Evolutionary conservation across 192 early-diverging fungal genomes (phyloP).

Genomic region (Backusella australiensis): DNA sequence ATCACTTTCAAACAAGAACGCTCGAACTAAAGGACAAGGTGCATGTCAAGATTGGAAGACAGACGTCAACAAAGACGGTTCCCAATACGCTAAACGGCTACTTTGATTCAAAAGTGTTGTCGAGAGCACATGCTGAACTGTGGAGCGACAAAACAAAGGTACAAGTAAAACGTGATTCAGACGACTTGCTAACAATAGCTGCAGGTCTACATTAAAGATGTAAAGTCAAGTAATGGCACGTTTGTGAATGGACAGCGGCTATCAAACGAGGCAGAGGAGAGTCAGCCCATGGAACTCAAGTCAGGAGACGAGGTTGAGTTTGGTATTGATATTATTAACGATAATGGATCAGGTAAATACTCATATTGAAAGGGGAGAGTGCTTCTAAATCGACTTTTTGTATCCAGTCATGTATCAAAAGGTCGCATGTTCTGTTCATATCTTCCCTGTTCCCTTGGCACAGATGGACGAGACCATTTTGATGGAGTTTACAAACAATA

Average conservation of each 20-base stretch:
- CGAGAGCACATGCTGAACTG: constrained; percentile 73
- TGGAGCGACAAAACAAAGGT: constrained; percentile 66
- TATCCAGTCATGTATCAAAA: constrained; percentile 34
- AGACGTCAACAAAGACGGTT: constrained; percentile 57
- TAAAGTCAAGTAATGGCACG: constrained; percentile 79
- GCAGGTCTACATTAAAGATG: constrained; percentile 70
- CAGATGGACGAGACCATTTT: constrained; percentile 18
- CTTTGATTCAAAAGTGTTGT: constrained; percentile 84
- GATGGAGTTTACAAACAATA: constrained; percentile 12
- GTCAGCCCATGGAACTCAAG: constrained; percentile 55
- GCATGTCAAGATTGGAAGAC: constrained; percentile 68
- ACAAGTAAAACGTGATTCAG: background rate
- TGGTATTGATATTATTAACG: constrained; percentile 79
- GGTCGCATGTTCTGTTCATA: constrained; percentile 23
- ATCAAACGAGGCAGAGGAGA: constrained; percentile 61
- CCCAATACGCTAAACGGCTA: constrained; percentile 70
- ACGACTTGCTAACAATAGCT: background rate
- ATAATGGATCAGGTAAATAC: constrained; percentile 56
- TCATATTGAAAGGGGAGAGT: background rate
- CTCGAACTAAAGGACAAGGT: constrained; percentile 51
- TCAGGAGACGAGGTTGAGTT: constrained; percentile 69
- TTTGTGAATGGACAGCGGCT: constrained; percentile 74
- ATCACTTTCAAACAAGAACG: constrained; percentile 46
- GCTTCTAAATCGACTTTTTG: background rate
- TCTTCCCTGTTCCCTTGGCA: constrained; percentile 13